phyloP scores from a whole-genome alignment of 148 eudicot genomes.

The Arctostaphylos glauca region DNA sequence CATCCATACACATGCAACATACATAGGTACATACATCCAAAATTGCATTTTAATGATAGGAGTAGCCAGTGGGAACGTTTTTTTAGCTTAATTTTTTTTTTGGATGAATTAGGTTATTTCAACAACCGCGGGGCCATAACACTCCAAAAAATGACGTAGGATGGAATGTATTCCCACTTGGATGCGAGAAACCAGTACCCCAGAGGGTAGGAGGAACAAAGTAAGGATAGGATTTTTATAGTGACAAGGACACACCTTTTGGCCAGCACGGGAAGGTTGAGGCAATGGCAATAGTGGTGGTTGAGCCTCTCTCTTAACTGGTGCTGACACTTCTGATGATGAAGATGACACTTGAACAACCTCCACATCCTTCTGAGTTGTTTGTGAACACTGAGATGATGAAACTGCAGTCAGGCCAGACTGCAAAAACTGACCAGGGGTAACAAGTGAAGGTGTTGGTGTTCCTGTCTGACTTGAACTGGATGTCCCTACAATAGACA shows the following conservation, averaged over 20 bases:
- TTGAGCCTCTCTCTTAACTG: slow-evolving; percentile 52
- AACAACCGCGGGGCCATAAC: neutral
- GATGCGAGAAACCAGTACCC: neutral
- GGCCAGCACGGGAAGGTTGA: slow-evolving; percentile 39
- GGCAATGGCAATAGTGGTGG: slow-evolving; percentile 89
- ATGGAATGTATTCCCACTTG: neutral
- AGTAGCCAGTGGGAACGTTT: neutral
- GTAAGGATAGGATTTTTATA: neutral
- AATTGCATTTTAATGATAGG: neutral
- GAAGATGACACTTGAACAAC: slow-evolving; percentile 59
- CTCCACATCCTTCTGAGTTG: slow-evolving; percentile 69
- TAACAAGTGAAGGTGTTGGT: slow-evolving; percentile 48
- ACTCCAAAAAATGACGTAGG: neutral
- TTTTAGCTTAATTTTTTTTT: neutral
- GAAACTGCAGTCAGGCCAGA: slow-evolving; percentile 40
- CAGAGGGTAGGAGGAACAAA: neutral
- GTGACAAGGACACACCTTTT: slow-evolving; percentile 43
- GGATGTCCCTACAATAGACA: slow-evolving; percentile 34
- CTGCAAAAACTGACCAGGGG: slow-evolving; percentile 71
- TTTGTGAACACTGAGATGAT: slow-evolving; percentile 37
- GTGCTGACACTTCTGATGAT: slow-evolving; percentile 31
- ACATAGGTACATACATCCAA: neutral
- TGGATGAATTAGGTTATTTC: neutral
- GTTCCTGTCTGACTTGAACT: slow-evolving; percentile 33
- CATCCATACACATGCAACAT: neutral